Evolutionary conservation across 371 early-diverging fungal species (phyloP).

Genomic region (Smittium mucronatum): DNA sequence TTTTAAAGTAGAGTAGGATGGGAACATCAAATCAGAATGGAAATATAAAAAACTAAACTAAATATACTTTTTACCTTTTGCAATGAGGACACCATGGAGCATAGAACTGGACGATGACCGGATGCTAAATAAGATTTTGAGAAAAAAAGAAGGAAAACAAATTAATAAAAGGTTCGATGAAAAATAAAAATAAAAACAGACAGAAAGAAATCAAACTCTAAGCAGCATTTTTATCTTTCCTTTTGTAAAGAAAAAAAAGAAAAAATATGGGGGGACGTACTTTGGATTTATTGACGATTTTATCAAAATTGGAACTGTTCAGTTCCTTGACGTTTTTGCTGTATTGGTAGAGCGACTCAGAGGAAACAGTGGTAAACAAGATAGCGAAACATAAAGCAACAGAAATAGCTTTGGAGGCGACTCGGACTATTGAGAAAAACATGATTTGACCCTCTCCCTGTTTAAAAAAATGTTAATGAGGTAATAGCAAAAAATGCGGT

Average conservation of each 20-base stretch:
- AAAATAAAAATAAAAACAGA: not conserved
- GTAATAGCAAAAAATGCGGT: too few species aligned
- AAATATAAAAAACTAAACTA: too few species aligned
- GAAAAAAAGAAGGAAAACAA: too few species aligned
- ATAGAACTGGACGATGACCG: conserved; percentile 74
- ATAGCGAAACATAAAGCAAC: too few species aligned
- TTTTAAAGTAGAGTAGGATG: too few species aligned
- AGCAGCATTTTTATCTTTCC: too few species aligned
- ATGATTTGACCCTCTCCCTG: too few species aligned
- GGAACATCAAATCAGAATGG: too few species aligned
- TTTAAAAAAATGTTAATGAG: too few species aligned
- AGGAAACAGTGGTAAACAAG: not conserved
- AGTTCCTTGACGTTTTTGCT: not conserved
- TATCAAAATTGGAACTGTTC: not conserved
- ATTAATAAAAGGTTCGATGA: not conserved
- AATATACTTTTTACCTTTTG: conserved; percentile 48
- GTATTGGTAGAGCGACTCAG: not conserved
- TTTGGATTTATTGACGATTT: not conserved
- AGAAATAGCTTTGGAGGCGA: too few species aligned
- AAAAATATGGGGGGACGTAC: not conserved
- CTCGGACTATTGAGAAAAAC: too few species aligned
- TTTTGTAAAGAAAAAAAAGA: not conserved
- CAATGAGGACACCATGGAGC: conserved; percentile 94
- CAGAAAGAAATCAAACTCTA: not conserved
- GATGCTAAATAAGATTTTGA: too few species aligned